These are phyloP conservation scores for Paramecium pentaurelia DNA, from an alignment of 73 alveolate species.

Conservation along the genomic window DNA sequence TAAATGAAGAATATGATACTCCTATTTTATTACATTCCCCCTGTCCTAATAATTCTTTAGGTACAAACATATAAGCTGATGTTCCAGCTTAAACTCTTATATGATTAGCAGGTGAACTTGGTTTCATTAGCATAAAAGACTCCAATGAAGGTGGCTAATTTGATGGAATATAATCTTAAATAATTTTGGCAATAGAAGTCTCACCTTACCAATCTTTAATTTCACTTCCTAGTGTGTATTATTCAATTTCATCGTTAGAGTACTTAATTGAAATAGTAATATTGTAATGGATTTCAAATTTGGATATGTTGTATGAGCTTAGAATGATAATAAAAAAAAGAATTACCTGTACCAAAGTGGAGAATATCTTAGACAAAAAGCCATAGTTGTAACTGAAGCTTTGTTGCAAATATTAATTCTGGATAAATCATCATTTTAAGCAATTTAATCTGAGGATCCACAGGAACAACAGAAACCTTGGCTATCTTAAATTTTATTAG, in stretches of 20 bases:
- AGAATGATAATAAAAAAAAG: not conserved
- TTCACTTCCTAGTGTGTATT: not conserved
- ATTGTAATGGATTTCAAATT: not conserved
- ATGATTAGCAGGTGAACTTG: not conserved
- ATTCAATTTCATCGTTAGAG: not conserved
- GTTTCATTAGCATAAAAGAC: not conserved
- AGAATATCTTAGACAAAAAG: constrained; percentile 36
- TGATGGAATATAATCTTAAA: not conserved
- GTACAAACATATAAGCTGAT: not conserved
- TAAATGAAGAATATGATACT: constrained; percentile 4
- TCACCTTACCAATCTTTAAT: not conserved
- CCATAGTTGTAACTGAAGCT: not conserved
- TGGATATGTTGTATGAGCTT: not conserved
- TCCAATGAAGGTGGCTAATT: not conserved
- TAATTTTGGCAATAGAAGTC: not conserved
- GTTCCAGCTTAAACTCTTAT: not conserved
- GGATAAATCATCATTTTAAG: not conserved
- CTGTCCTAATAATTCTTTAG: not conserved
- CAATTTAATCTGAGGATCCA: not conserved
- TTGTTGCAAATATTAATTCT: not conserved
- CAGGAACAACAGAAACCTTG: constrained; percentile 34
- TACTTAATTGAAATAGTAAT: not conserved
- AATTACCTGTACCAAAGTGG: constrained; percentile 4
- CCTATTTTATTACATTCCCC: constrained; percentile 44
- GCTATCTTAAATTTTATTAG: not conserved